Evolutionary conservation across 2,329 filamentous ascomycete genomes (phyloP).

Genomic region (Xylaria multiplex): DNA sequence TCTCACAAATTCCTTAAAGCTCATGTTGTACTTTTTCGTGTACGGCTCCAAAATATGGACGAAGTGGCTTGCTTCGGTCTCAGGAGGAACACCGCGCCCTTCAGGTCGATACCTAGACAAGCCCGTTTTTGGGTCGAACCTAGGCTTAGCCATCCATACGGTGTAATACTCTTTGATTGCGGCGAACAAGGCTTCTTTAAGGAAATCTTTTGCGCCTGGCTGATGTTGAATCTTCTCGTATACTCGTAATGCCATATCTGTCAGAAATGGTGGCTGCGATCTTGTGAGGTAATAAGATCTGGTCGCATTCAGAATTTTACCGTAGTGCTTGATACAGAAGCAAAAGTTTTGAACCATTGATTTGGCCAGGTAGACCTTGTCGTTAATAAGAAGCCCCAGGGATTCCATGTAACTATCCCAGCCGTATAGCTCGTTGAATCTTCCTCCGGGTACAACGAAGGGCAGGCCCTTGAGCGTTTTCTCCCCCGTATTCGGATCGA

Average conservation of each 20-base stretch:
- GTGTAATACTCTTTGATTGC: constrained; percentile 97
- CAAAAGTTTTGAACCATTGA: constrained; percentile 96
- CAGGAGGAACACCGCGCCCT: constrained; percentile 86
- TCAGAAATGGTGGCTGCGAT: constrained; percentile 95
- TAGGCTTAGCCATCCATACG: constrained; percentile 84
- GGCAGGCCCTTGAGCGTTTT: constrained; percentile 81
- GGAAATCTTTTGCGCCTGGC: constrained; percentile 80
- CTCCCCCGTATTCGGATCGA: constrained; percentile 73
- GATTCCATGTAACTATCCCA: constrained; percentile 99
- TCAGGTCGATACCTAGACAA: constrained; percentile 86
- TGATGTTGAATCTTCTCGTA: constrained; percentile 94
- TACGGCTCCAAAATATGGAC: constrained; percentile 84
- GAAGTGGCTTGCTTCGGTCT: constrained; percentile 90
- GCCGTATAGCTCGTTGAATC: constrained; percentile 98
- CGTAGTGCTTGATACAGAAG: constrained; percentile 98
- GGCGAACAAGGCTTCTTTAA: constrained; percentile 81
- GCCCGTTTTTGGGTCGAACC: constrained; percentile 79
- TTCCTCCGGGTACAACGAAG: constrained; percentile 95
- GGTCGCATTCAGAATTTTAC: constrained; percentile 97
- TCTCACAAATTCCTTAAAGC: constrained; percentile 83
- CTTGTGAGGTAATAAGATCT: constrained; percentile 94
- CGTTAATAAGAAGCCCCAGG: constrained; percentile 85
- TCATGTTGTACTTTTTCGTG: constrained; percentile 83
- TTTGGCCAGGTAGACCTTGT: constrained; percentile 87
- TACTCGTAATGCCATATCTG: constrained; percentile 94